Evolutionary conservation across 208 protist species (phyloP), one percentile per base, ranked within the genome.

Genomic region (Trichomonas vaginalis): DNA sequence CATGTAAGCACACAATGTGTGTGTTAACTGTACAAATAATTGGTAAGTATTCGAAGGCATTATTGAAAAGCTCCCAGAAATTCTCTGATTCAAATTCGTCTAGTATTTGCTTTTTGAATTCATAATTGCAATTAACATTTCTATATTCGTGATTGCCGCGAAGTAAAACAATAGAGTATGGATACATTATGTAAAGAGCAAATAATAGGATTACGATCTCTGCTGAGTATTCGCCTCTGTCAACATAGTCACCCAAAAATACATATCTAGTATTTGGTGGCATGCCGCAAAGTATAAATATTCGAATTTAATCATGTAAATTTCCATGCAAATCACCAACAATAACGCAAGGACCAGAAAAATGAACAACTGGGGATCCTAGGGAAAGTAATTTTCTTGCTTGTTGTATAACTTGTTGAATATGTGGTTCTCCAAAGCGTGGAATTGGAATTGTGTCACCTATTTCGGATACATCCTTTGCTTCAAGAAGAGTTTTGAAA

Each of bases 1-100:
- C 98, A 97, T 99, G 98, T 9, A 90, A 15, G n/a, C 61, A 80
- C 8, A 80, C 61, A 80, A 80, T 80, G 15, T 12, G 8, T n/a
- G 17, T 32, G 23, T 80, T 80, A 80, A 80, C 61, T 35, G n/a
- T 80, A 32, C 61, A 80, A 35, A 27, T 27, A 35, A 80, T 80
- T n/a, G 61, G 61, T 35, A 80, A 35, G 23, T 27, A 80, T 8
- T 3, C 61, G n/a, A 80, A 80, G 8, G 61, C 8, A 10, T 35
- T 35, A n/a, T 12, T 35, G n/a, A 80, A 80, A 9, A 80, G 23
- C 8, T 27, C 23, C 23, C 21, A 80, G 8, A 80, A 35, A 35
- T 80, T 27, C 17, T 80, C 61, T 35, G 61, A 80, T n/a, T 10
- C 8, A n/a, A 35, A 80, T 35, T 35, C 8, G 23, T 80, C n/a